phyloP scores from a whole-genome alignment of 139 green algal species.

The Chlorella ohadii region DNA sequence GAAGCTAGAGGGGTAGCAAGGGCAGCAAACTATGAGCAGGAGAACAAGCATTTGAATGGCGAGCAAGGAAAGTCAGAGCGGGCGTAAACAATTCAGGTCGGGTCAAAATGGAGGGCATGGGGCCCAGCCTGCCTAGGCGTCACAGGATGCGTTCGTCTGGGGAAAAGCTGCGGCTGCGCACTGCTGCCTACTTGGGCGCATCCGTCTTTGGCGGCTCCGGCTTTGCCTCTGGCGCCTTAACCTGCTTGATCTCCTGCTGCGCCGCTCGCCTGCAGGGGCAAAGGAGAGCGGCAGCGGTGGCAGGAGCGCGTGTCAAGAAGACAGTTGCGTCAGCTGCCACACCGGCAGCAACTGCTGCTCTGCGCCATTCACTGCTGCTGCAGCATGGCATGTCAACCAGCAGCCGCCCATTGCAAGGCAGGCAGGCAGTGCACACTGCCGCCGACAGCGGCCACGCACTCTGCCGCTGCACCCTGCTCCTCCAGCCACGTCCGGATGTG shows the following conservation, averaged over 20 bases:
- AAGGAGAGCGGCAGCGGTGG: background rate
- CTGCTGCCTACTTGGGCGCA: background rate
- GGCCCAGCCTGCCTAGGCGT: too few species aligned
- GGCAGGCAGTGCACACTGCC: too few species aligned
- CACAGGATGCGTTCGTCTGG: too few species aligned
- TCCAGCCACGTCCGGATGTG: conserved; percentile 59
- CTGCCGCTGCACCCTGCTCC: conserved; percentile 56
- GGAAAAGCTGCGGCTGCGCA: too few species aligned
- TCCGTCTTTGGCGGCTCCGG: background rate
- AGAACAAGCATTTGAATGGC: background rate
- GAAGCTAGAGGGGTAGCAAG: too few species aligned
- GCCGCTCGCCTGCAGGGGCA: conserved; percentile 16
- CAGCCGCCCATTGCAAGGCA: background rate
- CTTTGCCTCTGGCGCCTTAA: conserved; percentile 24
- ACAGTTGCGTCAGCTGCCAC: too few species aligned
- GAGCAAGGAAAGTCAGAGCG: background rate
- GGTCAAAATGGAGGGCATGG: too few species aligned
- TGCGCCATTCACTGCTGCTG: too few species aligned
- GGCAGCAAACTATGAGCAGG: background rate
- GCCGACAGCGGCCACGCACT: conserved; percentile 32
- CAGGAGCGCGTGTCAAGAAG: background rate
- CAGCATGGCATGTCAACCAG: too few species aligned
- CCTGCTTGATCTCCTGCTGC: conserved; percentile 49
- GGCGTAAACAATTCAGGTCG: too few species aligned
- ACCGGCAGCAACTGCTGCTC: too few species aligned